Percentiles rank a stretch among this genome's conserved stretches.
These are phyloP conservation scores for Fagus sylvatica DNA, from an alignment of 306 rosid genomes.

Conservation along the genomic window DNA sequence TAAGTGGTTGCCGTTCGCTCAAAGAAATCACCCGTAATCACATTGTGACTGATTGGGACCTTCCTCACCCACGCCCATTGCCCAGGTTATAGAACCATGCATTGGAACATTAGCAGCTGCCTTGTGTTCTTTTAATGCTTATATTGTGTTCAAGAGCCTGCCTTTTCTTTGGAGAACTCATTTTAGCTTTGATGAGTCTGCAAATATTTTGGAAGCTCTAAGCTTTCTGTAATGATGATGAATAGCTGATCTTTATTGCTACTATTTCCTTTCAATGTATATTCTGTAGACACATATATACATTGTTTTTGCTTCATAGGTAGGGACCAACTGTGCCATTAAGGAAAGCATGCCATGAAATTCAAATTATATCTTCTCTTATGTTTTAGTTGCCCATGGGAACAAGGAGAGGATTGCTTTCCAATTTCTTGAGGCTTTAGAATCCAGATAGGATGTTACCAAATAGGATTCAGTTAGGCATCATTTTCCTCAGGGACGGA, in stretches of 20 bases:
- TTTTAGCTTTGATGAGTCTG: slow-evolving; percentile 11
- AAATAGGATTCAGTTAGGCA: no score
- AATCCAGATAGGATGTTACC: neutral
- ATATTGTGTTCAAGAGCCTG: slow-evolving; percentile 12
- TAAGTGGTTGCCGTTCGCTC: slow-evolving; percentile 83
- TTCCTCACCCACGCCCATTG: slow-evolving; percentile 40
- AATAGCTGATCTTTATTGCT: slow-evolving; percentile 1
- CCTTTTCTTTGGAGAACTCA: neutral
- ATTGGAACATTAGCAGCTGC: neutral
- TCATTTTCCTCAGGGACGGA: no score
- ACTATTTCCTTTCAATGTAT: slow-evolving; percentile 17
- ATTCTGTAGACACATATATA: neutral
- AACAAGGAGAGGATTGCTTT: no score
- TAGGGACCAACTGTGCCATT: no score
- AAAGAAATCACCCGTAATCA: slow-evolving; percentile 90
- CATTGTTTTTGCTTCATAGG: neutral
- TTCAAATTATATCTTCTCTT: no score
- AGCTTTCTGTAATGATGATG: slow-evolving; percentile 24
- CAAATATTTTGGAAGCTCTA: slow-evolving; percentile 1
- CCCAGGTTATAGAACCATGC: slow-evolving; percentile 56
- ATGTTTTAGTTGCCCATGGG: no score
- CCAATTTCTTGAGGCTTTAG: neutral
- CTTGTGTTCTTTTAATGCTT: neutral
- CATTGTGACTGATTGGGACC: slow-evolving; percentile 71
- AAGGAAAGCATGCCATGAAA: neutral